These are phyloP conservation scores for Globisporangium spinosum DNA, from an alignment of 352 stramenopile species.

Conservation along the genomic window DNA sequence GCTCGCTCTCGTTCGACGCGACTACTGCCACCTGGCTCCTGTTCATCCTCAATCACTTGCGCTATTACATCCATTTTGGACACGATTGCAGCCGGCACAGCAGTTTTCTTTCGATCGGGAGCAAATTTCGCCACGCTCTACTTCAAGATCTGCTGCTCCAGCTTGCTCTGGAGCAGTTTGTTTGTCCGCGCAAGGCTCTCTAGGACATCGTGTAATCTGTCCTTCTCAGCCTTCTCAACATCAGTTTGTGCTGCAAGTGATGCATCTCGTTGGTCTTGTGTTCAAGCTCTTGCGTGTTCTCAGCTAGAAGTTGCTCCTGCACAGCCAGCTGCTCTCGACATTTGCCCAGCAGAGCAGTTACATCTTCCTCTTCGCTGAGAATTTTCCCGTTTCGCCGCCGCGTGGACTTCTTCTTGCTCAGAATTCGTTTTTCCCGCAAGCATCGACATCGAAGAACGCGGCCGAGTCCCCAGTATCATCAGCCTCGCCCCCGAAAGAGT, in stretches of 20 bases:
- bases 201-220: slow-evolving; percentile 31
- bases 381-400: slow-evolving; percentile 32
- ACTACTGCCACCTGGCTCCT: neutral
- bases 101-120: slow-evolving; percentile 24
- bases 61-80: neutral
- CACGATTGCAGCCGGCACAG: neutral
- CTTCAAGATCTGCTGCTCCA: slow-evolving; percentile 71
- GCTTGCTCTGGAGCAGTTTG: slow-evolving; percentile 49
- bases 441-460: slow-evolving; percentile 56
- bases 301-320: slow-evolving; percentile 44
- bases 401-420: slow-evolving; percentile 47
- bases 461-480: slow-evolving; percentile 31
- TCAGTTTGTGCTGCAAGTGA: slow-evolving; percentile 36
- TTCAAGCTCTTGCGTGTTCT: slow-evolving; percentile 69
- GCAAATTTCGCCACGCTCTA: slow-evolving; percentile 33
- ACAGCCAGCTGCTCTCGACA: slow-evolving; percentile 51
- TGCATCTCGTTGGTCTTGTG: slow-evolving; percentile 42
- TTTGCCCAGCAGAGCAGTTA: slow-evolving; percentile 26
- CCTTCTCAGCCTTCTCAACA: slow-evolving; percentile 28
- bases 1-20: neutral
- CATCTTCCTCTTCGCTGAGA: slow-evolving; percentile 31
- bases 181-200: slow-evolving; percentile 60
- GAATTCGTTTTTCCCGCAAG: slow-evolving; percentile 28
- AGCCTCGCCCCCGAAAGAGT: slow-evolving; percentile 19
- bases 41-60: neutral